Percentiles rank a stretch among this genome's conserved stretches.
Conservation (phyloP, 1,284 basidiomycete species). For the Cutaneotrichosporon dermatis region DNA sequence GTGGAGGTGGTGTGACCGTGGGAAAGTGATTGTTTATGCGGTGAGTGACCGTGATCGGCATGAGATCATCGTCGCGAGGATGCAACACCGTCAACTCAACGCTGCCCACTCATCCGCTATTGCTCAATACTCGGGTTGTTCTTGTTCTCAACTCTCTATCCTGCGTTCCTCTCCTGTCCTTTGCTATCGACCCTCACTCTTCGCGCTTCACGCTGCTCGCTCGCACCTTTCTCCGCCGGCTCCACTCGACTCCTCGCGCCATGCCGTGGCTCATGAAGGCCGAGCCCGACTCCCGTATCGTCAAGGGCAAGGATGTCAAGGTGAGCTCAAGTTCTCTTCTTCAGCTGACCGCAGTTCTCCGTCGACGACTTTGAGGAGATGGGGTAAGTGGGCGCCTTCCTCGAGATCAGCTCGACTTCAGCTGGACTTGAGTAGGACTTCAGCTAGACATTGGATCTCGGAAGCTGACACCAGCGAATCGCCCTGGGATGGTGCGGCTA, state of each 20-base stretch:
- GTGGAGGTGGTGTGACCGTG: constrained; percentile 13
- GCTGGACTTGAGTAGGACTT: too few relatives aligned
- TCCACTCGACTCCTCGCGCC: not conserved
- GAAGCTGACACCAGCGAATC: constrained; percentile 54
- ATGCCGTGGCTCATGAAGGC: constrained; percentile 81
- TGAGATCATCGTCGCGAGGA: too few relatives aligned
- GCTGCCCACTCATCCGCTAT: too few relatives aligned
- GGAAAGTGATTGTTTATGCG: constrained; percentile 6
- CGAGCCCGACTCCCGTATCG: constrained; percentile 78
- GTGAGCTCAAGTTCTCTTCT: constrained; percentile 47
- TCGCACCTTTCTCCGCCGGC: not conserved
- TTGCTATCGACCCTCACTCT: too few relatives aligned
- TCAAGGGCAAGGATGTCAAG: constrained; percentile 87
- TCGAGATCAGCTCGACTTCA: too few relatives aligned
- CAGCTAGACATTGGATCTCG: too few relatives aligned
- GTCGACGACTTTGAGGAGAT: constrained; percentile 79
- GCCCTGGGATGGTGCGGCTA: constrained; percentile 75
- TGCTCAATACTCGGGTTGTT: too few relatives aligned
- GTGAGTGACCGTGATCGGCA: not conserved
- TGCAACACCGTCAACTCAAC: too few relatives aligned
- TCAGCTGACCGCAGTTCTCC: constrained; percentile 61
- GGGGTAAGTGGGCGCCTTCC: constrained; percentile 26
- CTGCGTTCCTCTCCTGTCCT: too few relatives aligned
- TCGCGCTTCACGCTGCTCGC: too few relatives aligned
- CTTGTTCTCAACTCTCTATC: too few relatives aligned